These are phyloP conservation scores for Melaleuca alternifolia DNA, from an alignment of 345 rosid species.

Conservation along the genomic window DNA sequence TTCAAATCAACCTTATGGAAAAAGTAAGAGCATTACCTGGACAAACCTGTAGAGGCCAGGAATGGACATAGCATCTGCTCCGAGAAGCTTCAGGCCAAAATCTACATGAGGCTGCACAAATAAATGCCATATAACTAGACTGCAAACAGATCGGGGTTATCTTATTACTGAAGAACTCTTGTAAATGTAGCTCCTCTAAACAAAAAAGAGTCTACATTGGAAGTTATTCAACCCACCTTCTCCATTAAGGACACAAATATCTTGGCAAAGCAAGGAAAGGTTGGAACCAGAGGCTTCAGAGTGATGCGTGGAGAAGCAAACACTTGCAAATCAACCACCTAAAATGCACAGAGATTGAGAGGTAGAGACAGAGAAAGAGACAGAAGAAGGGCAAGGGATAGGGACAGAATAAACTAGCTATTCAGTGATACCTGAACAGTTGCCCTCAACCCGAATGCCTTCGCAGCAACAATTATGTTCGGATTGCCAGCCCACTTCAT, in stretches of 20 bases:
- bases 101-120: constrained; percentile 77
- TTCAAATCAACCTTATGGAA: neutral
- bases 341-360: constrained; percentile 7
- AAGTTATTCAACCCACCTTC: constrained; percentile 40
- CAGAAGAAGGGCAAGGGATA: neutral
- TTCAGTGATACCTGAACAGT: constrained; percentile 54
- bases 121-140: neutral
- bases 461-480: constrained; percentile 56
- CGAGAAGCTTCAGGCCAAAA: constrained; percentile 83
- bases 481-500: constrained; percentile 97
- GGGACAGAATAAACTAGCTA: neutral
- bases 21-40: constrained; percentile 35
- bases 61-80: constrained; percentile 90
- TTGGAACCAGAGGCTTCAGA: constrained; percentile 78
- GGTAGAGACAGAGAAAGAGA: neutral
- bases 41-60: constrained; percentile 81
- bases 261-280: constrained; percentile 93
- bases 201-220: neutral
- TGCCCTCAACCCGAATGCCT: constrained; percentile 83
- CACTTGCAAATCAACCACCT: constrained; percentile 94
- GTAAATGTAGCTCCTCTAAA: neutral
- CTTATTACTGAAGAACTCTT: neutral
- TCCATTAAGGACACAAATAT: constrained; percentile 87
- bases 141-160: neutral
- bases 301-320: constrained; percentile 89